Evolutionary conservation across 352 stramenopile genomes (phyloP).

Genomic region (Globisporangium paddicum): DNA sequence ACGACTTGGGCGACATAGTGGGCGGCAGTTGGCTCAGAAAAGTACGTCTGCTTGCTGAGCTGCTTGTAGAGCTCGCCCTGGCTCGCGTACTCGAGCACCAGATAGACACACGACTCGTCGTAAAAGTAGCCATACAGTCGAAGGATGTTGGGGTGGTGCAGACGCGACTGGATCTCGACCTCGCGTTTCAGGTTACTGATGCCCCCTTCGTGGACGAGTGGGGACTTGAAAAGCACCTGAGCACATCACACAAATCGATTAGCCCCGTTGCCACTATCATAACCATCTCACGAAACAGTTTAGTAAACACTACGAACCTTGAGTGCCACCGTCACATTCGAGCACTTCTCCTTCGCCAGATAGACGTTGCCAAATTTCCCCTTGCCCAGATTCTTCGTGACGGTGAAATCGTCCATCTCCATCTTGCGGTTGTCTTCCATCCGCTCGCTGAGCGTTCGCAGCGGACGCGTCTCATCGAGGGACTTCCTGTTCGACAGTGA

Average conservation of each 20-base stretch:
- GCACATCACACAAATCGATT: neutral
- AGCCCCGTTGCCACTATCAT: too few species aligned
- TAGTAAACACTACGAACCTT: slow-evolving; percentile 41
- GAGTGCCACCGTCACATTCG: slow-evolving; percentile 62
- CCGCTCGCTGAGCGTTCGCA: slow-evolving; percentile 39
- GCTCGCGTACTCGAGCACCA: slow-evolving; percentile 80
- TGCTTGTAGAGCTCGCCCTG: slow-evolving; percentile 83
- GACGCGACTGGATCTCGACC: slow-evolving; percentile 77
- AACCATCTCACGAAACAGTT: neutral
- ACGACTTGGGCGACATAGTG: slow-evolving; percentile 79
- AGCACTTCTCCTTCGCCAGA: slow-evolving; percentile 64
- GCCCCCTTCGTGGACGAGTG: slow-evolving; percentile 46
- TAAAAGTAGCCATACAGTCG: slow-evolving; percentile 84
- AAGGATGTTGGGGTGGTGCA: slow-evolving; percentile 74
- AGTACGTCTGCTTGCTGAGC: slow-evolving; percentile 49
- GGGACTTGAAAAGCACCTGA: slow-evolving; percentile 68
- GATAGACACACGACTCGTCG: slow-evolving; percentile 75
- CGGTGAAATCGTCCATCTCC: slow-evolving; percentile 71
- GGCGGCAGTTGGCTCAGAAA: slow-evolving; percentile 44
- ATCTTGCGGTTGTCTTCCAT: slow-evolving; percentile 53
- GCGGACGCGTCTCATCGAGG: slow-evolving; percentile 34
- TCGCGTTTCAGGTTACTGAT: slow-evolving; percentile 72
- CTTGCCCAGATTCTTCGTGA: slow-evolving; percentile 77
- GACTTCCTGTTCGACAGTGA: slow-evolving; percentile 28
- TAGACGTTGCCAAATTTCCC: slow-evolving; percentile 88